phyloP scores from a whole-genome alignment of 2,329 filamentous ascomycete genomes.

The Coniochaeta pulveracea region DNA sequence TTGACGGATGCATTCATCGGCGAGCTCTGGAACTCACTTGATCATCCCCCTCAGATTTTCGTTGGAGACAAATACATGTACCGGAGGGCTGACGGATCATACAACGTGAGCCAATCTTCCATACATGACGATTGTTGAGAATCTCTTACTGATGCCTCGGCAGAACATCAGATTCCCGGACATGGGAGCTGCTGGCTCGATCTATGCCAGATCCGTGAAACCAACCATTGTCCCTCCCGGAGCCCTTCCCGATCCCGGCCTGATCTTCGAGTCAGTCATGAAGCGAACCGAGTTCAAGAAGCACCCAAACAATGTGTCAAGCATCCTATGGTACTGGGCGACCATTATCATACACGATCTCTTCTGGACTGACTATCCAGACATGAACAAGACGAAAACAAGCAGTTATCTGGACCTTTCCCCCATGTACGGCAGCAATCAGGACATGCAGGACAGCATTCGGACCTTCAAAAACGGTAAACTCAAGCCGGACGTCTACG shows the following conservation, averaged over 20 bases:
- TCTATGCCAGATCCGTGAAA: conserved; percentile 54
- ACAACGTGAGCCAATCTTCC: conserved; percentile 36
- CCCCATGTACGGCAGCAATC: conserved; percentile 59
- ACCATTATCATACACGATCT: conserved; percentile 65
- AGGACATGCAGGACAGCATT: conserved; percentile 54
- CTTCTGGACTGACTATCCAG: conserved; percentile 55
- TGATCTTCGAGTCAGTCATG: conserved; percentile 54
- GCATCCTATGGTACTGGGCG: conserved; percentile 61
- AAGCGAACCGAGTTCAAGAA: conserved; percentile 36
- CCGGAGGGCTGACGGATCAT: conserved; percentile 57
- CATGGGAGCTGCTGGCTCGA: conserved; percentile 55
- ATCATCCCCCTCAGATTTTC: conserved; percentile 60
- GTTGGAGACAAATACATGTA: conserved; percentile 53
- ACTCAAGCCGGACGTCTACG: conserved; percentile 62
- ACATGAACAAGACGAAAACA: conserved; percentile 51
- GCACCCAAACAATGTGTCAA: conserved; percentile 63
- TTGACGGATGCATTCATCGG: conserved; percentile 59
- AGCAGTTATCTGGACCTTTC: conserved; percentile 64
- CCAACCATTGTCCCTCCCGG: conserved; percentile 48
- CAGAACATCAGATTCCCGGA: conserved; percentile 54
- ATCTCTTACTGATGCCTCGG: neutral
- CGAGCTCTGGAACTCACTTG: conserved; percentile 59
- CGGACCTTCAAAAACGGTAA: conserved; percentile 60
- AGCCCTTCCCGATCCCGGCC: conserved; percentile 54
- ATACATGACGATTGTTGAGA: neutral